Conservation (phyloP, 1,139 yeast genomes). For the Spencermartinsiella ligniputridi region DNA sequence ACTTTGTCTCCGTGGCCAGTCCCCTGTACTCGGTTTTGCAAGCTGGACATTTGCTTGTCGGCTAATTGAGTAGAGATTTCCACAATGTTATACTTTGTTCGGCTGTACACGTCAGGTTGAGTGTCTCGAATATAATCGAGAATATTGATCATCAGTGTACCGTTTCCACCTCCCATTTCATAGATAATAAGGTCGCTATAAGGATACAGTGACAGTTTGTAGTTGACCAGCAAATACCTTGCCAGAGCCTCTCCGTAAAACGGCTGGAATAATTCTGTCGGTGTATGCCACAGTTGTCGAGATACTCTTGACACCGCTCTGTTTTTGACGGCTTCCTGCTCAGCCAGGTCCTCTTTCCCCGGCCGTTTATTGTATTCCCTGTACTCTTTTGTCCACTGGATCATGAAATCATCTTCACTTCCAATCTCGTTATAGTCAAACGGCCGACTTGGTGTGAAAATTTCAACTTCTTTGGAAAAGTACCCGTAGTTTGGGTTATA, state of each 20-base stretch:
- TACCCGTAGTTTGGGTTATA: conserved; percentile 82
- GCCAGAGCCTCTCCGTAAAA: conserved; percentile 84
- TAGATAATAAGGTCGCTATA: conserved; percentile 65
- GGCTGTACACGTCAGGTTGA: conserved; percentile 67
- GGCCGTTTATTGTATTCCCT: conserved; percentile 45
- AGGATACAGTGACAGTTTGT: conserved; percentile 62
- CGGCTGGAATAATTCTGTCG: conserved; percentile 77
- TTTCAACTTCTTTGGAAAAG: conserved; percentile 72
- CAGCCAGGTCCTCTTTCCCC: conserved; percentile 11
- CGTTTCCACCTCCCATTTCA: conserved; percentile 91
- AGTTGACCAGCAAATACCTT: conserved; percentile 63
- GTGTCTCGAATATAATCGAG: conserved; percentile 57
- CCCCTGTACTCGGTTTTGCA: conserved; percentile 33
- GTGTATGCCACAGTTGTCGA: conserved; percentile 84
- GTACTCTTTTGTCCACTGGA: conserved; percentile 66
- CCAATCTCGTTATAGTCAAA: conserved; percentile 49
- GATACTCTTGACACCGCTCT: conserved; percentile 29
- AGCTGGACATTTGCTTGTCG: conserved; percentile 46
- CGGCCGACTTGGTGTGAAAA: conserved; percentile 50
- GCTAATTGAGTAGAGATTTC: conserved; percentile 73
- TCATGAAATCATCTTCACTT: conserved; percentile 68
- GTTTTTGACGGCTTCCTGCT: conserved; percentile 27
- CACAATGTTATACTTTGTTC: conserved; percentile 67
- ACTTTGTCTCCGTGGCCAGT: conserved; percentile 49
- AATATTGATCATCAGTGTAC: conserved; percentile 78